Evolutionary conservation across 805 yeast species (phyloP), one percentile per base, ranked within the genome.

Genomic region (Monosporozyma siamensis): DNA sequence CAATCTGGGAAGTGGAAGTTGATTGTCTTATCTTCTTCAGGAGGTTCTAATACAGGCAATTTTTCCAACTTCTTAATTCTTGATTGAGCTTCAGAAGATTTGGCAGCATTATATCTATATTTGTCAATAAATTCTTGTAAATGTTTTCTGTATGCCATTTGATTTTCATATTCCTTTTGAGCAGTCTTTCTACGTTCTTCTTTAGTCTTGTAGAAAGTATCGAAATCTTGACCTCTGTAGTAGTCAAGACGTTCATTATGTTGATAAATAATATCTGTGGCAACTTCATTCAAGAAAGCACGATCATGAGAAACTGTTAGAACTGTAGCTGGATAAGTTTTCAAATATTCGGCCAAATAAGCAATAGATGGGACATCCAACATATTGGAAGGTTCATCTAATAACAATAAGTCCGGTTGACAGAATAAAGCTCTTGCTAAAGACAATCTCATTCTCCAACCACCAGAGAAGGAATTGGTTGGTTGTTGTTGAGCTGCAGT

Each of bases 361-460:
- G 97, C 90, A 61, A 92, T 86, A 42, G 97, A 89, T 23, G 98
- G 99, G 64, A 92, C 96, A 77, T 92, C 99, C 95, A 92, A 84
- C 96, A 89, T 92, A 81, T 92, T 92, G 48, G 97, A 89, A 57
- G 99, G 99, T 74, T 92, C 99, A 77, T 92, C 98, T 50, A 92
- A 74, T 59, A 92, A 70, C 51, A 92, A 71, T 50, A 92, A 71
- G 64, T 92, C 98, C 0, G 98, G 98, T 61, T 87, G 82, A 74
- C 97, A 90, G 74, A 92, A 92, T 61, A 92, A 74, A 0, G 98
- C 98, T 67, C 98, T 79, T 3, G 98, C 98, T 47, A 92, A 74
- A n/a, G 97, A 85, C 50, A 92, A 74, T 71, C 98, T 84, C 98
- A 92, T 92, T 75, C 98, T 82, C 98, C 98, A 92, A 79, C 99